A percentile compares a stretch with the other conserved stretches of the same genome.
Conservation (phyloP, 495 filamentous ascomycete genomes). For the Thermothielavioides terrestris region DNA sequence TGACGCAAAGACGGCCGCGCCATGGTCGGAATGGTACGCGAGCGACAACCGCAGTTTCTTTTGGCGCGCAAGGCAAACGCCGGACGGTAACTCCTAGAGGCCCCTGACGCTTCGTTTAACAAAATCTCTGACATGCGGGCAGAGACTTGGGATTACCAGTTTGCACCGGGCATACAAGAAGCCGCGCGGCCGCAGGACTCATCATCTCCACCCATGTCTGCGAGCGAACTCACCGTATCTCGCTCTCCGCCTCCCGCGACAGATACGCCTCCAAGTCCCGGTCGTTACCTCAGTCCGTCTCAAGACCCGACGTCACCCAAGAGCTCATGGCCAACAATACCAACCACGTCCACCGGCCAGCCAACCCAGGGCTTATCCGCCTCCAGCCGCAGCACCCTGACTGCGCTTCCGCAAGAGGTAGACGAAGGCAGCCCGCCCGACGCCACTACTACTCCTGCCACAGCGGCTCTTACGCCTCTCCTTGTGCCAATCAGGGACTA, state of each 20-base stretch:
- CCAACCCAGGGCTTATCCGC: constrained; percentile 5
- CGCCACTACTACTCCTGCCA: background rate
- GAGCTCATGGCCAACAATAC: constrained; percentile 12
- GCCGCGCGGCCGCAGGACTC: background rate
- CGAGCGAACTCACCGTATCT: background rate
- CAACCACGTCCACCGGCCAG: constrained; percentile 12
- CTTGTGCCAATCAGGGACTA: background rate
- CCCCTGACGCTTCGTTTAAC: background rate
- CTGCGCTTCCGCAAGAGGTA: background rate
- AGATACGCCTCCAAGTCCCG: background rate
- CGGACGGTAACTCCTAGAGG: constrained; percentile 1
- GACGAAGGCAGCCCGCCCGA: background rate
- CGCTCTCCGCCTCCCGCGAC: background rate
- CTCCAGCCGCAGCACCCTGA: background rate
- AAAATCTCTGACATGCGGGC: background rate
- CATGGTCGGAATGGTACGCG: constrained; percentile 15
- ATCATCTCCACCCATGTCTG: background rate
- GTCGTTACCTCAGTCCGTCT: background rate
- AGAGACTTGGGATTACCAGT: constrained; percentile 13
- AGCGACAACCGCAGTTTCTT: constrained; percentile 5
- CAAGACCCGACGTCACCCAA: constrained; percentile 4
- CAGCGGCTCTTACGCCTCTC: background rate
- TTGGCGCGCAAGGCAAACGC: constrained; percentile 11
- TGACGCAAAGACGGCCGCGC: background rate
- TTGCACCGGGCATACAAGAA: background rate